Base-by-base conservation (phyloP, 495 filamentous ascomycete genomes). In the Poronia punctata region DNA sequence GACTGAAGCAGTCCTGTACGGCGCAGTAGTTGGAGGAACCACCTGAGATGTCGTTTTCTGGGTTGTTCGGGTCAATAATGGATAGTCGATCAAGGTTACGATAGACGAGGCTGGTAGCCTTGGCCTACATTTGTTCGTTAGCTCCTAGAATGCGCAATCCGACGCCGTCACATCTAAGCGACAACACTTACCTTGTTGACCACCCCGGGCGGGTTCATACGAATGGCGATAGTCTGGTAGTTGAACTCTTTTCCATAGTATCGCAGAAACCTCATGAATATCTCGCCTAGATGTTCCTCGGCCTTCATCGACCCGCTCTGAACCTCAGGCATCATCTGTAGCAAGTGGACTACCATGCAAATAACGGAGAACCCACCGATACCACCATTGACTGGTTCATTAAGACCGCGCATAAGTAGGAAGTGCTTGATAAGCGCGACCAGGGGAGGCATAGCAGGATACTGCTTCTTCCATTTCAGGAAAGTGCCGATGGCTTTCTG, bases 281-380 rank as follows among this genome's bases (percentile, higher is more conserved):
- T 63, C 38, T 84, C 70, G 12, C 87, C 92, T 2, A 93, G 68
- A 53, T 90, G 76, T 5, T 79, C 68, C 27, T 76, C 66, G 1
- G 75, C 68, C 16, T 71, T 56, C 50, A 83, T 58, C 19, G 72
- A 66, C 10, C 71, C 63, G 39, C 66, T 72, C 36, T 79, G 74
- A 2, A 82, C 59, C 33, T 80, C 70, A 3, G 88, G 86, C 66
- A 83, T 72, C 41, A 81, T 75, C 50, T 95, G 83, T 11, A 97
- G 62, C 48, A 95, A 66, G 59, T 80, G 87, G 35, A 86, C 80
- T n/a, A 96, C 84, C 28, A 98, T 72, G 64, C 93, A 98, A 27
- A 83, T 95, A 37, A 94, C 82, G 1, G 88, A 83, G 53, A 97
- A 96, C 1, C 90, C 89, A 23, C 92, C 93, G n/a, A 98, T 71